A percentile compares a stretch with the other conserved stretches of the same genome.
These are phyloP conservation scores for Mycena venus DNA, from an alignment of 768 basidiomycete species.

Conservation along the genomic window DNA sequence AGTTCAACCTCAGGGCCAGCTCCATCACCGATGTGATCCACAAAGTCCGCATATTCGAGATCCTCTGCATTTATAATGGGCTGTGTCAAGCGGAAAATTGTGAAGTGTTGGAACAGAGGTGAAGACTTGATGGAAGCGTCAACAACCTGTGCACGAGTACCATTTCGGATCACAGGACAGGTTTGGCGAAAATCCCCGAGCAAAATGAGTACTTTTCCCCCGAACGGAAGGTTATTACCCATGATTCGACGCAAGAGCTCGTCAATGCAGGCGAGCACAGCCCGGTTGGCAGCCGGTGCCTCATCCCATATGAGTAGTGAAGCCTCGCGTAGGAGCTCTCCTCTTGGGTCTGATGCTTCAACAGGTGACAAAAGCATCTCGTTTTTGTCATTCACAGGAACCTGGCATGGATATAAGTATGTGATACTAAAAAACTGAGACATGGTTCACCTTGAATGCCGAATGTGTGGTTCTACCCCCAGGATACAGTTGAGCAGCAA, in stretches of 20 bases:
- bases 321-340: neutral
- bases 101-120: too few relatives aligned
- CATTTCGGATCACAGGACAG: neutral
- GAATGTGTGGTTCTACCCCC: slow-evolving; percentile 54
- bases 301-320: neutral
- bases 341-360: neutral
- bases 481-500: slow-evolving; percentile 37
- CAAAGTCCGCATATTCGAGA: too few relatives aligned
- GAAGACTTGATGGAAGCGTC: too few relatives aligned
- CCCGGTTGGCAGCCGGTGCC: neutral
- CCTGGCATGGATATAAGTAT: neutral
- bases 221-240: neutral
- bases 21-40: too few relatives aligned
- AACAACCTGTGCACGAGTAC: too few relatives aligned
- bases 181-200: neutral
- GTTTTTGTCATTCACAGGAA: neutral
- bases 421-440: neutral
- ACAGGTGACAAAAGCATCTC: neutral
- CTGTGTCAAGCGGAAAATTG: too few relatives aligned
- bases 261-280: neutral
- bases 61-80: too few relatives aligned
- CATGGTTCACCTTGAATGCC: slow-evolving; percentile 48
- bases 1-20: too few relatives aligned
- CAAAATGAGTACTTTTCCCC: neutral
- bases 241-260: neutral